These are phyloP conservation scores for Eucalyptus guilfoylei DNA, from an alignment of 345 rosid species.

Conservation along the genomic window DNA sequence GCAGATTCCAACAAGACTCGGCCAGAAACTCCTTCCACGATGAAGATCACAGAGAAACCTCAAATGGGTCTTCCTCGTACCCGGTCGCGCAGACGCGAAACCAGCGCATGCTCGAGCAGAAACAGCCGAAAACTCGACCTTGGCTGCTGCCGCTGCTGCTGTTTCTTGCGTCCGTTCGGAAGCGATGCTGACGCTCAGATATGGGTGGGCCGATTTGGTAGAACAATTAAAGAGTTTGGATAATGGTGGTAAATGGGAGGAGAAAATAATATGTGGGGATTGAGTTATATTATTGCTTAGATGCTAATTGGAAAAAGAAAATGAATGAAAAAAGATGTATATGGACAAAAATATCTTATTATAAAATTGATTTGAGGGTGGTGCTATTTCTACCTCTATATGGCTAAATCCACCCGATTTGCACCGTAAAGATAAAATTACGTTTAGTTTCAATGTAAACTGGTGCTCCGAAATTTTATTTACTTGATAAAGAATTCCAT, in stretches of 20 bases:
- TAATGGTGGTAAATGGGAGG: not conserved
- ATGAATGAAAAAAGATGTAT: not conserved
- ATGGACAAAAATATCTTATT: not conserved
- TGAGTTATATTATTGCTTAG: not conserved
- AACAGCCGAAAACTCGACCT: not conserved
- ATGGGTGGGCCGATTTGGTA: not conserved
- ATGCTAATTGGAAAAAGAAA: not conserved
- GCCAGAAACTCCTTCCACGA: not conserved
- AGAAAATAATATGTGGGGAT: not conserved
- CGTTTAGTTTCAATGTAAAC: not conserved
- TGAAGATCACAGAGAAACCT: not conserved
- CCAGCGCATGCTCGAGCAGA: not conserved
- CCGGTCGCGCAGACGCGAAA: not conserved
- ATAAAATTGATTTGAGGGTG: not conserved
- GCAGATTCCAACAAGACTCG: not conserved
- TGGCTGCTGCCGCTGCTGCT: not conserved
- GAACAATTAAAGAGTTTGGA: not conserved
- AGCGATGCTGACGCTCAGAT: not conserved
- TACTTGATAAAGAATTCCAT: not conserved
- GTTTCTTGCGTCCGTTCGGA: not conserved
- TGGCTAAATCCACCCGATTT: rapidly evolving
- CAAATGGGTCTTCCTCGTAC: not conserved
- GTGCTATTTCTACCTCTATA: no score
- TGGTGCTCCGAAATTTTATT: not conserved
- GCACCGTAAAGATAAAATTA: not conserved